These are phyloP conservation scores for Sicyos baderoa DNA, from an alignment of 306 rosid species.

Conservation along the genomic window DNA sequence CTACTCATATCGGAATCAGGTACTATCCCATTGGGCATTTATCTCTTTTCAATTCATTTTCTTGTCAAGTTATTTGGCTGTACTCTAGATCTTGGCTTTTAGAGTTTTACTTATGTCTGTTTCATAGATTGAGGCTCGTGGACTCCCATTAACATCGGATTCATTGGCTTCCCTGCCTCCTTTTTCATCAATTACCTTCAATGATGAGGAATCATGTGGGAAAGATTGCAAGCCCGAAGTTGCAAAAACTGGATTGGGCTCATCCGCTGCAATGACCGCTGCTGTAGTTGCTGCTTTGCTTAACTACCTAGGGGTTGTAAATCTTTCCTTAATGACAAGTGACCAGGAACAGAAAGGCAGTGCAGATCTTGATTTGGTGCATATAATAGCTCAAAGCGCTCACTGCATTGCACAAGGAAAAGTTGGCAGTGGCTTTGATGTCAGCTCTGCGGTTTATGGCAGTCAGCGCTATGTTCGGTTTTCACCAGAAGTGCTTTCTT, in stretches of 20 bases:
- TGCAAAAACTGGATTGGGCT: slow-evolving; percentile 97
- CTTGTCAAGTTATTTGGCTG: not conserved
- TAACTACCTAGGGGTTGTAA: slow-evolving; percentile 72
- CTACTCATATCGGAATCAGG: slow-evolving; percentile 84
- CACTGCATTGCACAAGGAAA: slow-evolving; percentile 96
- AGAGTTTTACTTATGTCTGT: slow-evolving; percentile 21
- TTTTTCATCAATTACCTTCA: slow-evolving; percentile 74
- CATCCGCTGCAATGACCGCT: slow-evolving; percentile 98
- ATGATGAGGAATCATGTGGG: slow-evolving; percentile 52
- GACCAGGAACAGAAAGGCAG: slow-evolving; percentile 31
- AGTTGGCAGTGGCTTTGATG: slow-evolving; percentile 98
- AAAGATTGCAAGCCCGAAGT: slow-evolving; percentile 78
- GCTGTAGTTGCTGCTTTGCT: slow-evolving; percentile 96
- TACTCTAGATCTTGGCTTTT: not conserved
- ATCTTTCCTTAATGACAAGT: slow-evolving; percentile 42
- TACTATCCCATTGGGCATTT: slow-evolving; percentile 25
- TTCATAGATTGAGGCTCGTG: slow-evolving; percentile 66
- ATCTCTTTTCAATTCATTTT: not conserved
- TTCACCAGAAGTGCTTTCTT: slow-evolving; percentile 86
- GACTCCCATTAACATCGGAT: slow-evolving; percentile 77
- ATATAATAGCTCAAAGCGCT: slow-evolving; percentile 88
- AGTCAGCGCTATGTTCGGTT: slow-evolving; percentile 95
- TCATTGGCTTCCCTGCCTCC: slow-evolving; percentile 76
- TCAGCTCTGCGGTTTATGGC: slow-evolving; percentile 97
- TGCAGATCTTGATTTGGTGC: slow-evolving; percentile 63